Evolutionary conservation across 2,329 filamentous ascomycete species (phyloP).

Genomic region (Stachybotrys chartarum): DNA sequence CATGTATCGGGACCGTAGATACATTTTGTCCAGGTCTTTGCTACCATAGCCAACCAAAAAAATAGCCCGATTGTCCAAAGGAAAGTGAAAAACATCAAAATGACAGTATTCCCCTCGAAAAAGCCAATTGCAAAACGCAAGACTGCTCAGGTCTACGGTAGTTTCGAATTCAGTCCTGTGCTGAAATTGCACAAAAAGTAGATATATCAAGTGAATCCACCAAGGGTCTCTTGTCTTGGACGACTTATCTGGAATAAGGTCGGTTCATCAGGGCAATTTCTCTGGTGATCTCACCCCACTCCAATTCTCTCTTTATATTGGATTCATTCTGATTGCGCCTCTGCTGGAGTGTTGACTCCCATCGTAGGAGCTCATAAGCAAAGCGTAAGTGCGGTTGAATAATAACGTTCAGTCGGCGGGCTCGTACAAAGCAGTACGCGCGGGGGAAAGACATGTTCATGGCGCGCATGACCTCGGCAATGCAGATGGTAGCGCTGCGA

Average conservation of each 20-base stretch:
- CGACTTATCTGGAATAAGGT: constrained; percentile 66
- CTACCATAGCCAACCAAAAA: background rate
- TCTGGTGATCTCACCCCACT: constrained; percentile 82
- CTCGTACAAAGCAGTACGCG: constrained; percentile 94
- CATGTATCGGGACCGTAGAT: background rate
- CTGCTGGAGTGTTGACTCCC: constrained; percentile 72
- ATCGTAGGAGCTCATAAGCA: constrained; percentile 90
- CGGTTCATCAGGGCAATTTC: constrained; percentile 96
- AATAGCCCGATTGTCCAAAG: background rate
- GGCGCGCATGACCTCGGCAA: constrained; percentile 93
- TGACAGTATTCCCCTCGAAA: background rate
- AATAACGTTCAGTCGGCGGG: constrained; percentile 89
- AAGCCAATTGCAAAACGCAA: too few species aligned
- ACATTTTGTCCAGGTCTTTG: background rate
- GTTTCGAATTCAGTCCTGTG: too few species aligned
- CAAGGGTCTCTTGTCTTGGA: too few species aligned
- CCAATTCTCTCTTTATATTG: constrained; percentile 65
- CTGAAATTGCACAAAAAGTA: too few species aligned
- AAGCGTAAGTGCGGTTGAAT: constrained; percentile 96
- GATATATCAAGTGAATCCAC: too few species aligned
- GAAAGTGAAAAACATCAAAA: background rate
- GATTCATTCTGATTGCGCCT: constrained; percentile 34
- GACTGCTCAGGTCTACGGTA: too few species aligned
- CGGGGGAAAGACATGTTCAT: constrained; percentile 76
- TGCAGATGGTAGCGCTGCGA: constrained; percentile 92